Conservation (phyloP, 345 rosid genomes). For the Salix suchowensis region DNA sequence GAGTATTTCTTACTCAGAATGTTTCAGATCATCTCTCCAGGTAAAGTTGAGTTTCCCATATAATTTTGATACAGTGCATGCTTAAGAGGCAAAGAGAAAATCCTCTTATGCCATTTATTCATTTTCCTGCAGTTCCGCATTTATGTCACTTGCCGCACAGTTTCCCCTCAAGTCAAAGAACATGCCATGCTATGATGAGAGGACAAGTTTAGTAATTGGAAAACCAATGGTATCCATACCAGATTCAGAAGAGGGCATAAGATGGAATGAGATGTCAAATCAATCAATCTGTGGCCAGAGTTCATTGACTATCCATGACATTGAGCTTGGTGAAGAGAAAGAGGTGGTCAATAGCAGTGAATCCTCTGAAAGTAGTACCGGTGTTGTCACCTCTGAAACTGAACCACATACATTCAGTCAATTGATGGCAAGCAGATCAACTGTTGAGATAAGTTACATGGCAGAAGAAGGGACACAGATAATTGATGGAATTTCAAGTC, state of each 20-base stretch:
- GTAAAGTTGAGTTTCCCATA: slow-evolving; percentile 22
- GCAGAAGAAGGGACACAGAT: slow-evolving; percentile 18
- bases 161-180: slow-evolving; percentile 30
- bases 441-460: slow-evolving; percentile 22
- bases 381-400: slow-evolving; percentile 29
- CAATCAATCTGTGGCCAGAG: slow-evolving; percentile 39
- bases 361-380: slow-evolving; percentile 38
- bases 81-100: slow-evolving; percentile 5
- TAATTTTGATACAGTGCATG: slow-evolving; percentile 1
- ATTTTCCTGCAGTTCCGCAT: slow-evolving; percentile 27
- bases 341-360: slow-evolving; percentile 46
- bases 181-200: slow-evolving; percentile 30
- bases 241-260: slow-evolving; percentile 48
- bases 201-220: slow-evolving; percentile 27
- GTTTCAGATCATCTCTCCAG: slow-evolving; percentile 35
- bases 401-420: slow-evolving; percentile 22
- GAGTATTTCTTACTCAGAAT: slow-evolving; percentile 34
- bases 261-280: slow-evolving; percentile 34
- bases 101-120: slow-evolving; percentile 12
- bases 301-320: slow-evolving; percentile 37
- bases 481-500: slow-evolving; percentile 39
- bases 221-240: slow-evolving; percentile 37
- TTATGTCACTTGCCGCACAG: slow-evolving; percentile 26
- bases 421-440: slow-evolving; percentile 25
- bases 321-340: slow-evolving; percentile 41